Evolutionary conservation across 139 green algal species (phyloP).

Genomic region (Edaphochlamys debaryana): DNA sequence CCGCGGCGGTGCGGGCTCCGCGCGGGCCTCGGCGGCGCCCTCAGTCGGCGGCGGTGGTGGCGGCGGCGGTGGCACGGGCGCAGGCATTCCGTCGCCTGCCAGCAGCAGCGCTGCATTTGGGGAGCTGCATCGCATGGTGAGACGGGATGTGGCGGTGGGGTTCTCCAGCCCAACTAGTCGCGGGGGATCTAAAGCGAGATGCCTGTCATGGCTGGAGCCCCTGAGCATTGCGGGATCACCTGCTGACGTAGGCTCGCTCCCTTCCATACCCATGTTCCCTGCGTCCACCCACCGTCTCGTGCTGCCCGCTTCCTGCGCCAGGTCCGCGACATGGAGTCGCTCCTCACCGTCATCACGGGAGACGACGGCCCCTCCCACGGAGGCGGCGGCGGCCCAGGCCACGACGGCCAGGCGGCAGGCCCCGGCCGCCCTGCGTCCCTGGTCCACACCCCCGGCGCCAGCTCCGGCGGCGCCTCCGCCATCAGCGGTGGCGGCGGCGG

Average conservation of each 20-base stretch:
- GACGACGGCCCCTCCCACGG: not conserved
- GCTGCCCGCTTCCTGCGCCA: too few species aligned
- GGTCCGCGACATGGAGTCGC: constrained; percentile 30
- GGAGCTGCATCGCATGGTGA: constrained; percentile 31
- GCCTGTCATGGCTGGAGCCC: too few species aligned
- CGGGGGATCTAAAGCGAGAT: too few species aligned
- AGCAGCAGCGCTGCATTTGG: constrained; percentile 3
- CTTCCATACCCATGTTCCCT: too few species aligned
- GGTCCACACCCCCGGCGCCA: not conserved
- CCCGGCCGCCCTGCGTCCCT: not conserved
- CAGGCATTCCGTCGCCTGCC: constrained; percentile 3
- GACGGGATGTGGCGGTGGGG: too few species aligned
- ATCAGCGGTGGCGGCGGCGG: not conserved
- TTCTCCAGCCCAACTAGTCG: too few species aligned
- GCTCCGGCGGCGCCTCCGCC: not conserved
- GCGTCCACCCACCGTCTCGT: too few species aligned
- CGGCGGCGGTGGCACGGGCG: not conserved
- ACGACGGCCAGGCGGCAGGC: too few species aligned
- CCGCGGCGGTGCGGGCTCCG: too few species aligned
- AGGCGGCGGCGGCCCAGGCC: not conserved
- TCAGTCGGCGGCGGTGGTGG: too few species aligned
- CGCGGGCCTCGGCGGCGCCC: not conserved
- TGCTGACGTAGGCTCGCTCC: too few species aligned
- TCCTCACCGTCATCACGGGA: constrained; percentile 9
- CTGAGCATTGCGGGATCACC: too few species aligned